Evolutionary conservation across 192 early-diverging fungal genomes (phyloP), one percentile per base, ranked within the genome.

Genomic region (Gryganskiella cystojenkinii): DNA sequence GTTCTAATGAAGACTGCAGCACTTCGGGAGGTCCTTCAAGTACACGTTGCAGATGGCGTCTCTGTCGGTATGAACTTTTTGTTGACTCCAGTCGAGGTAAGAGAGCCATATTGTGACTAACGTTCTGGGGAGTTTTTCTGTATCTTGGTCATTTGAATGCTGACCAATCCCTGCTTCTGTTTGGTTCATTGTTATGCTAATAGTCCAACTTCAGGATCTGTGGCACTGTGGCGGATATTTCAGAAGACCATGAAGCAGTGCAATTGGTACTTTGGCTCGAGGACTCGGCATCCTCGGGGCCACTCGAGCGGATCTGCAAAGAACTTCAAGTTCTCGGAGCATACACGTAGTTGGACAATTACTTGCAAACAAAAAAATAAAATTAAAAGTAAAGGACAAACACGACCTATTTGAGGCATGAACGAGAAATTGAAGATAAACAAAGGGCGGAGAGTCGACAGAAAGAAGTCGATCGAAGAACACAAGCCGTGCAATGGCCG

Each of bases 21-120:
- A 13, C 45, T 71, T 52, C 70, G 70, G 24, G 60, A 71, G 37
- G 25, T 71, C 25, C 70, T 71, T 15, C 55, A 64, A 19, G 62
- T 73, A 1, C 71, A 61, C 0, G 56, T 33, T 15, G 64, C 71
- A 44, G 63, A 73, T 25, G 71, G 71, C 4, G 11, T 73, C 20
- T 43, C 15, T 17, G 56, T 73, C 2, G 62, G 71, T 1, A 73
- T 53, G 50, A 27, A 46, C 22, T 59, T 73, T 14, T 11, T 56
- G 7, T 19, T 73, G 33, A 45, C 6, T 5, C 53, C 71, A 11
- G 45, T 49, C 0, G 17, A 55, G 68, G 68, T 70, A 37, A 46
- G 27, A n/a, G n/a, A n/a, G n/a, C n/a, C n/a, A n/a, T n/a, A n/a
- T n/a, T n/a, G n/a, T n/a, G n/a, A n/a, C n/a, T n/a, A n/a, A n/a